Evolutionary conservation across 495 filamentous ascomycete genomes (phyloP).

Genomic region (Annulohypoxylon bovei): DNA sequence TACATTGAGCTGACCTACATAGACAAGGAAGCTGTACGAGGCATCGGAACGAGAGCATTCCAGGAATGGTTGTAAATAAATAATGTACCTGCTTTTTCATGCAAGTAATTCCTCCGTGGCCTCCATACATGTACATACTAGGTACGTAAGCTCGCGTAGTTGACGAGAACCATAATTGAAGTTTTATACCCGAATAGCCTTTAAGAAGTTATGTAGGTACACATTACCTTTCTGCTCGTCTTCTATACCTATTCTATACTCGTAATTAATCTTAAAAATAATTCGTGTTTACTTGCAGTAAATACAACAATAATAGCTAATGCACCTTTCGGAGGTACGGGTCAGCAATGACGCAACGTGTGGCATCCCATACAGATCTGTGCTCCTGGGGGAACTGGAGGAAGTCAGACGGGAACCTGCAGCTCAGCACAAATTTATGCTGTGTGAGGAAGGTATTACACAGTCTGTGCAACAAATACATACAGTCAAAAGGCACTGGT

Average conservation of each 20-base stretch:
- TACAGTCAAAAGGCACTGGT: neutral
- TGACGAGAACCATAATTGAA: neutral
- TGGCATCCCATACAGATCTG: conserved; percentile 1
- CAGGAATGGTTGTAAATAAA: conserved; percentile 22
- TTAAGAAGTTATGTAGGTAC: neutral
- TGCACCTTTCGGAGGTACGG: conserved; percentile 5
- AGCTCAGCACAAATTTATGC: conserved; percentile 1
- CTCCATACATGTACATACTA: too few species aligned
- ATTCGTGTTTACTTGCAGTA: conserved; percentile 1
- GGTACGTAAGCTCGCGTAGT: neutral
- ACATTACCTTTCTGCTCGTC: neutral
- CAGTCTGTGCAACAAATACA: neutral
- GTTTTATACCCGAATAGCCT: neutral
- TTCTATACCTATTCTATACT: neutral
- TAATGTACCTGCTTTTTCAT: conserved; percentile 30
- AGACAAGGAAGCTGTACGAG: neutral
- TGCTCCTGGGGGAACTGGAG: conserved; percentile 11
- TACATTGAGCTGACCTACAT: neutral
- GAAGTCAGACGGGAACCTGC: conserved; percentile 27
- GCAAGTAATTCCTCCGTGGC: conserved; percentile 17
- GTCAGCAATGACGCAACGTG: conserved; percentile 27
- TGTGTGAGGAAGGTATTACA: neutral
- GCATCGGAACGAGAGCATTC: conserved; percentile 16
- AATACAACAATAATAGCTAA: neutral
- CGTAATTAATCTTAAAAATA: neutral